Evolutionary conservation across 1,139 yeast species (phyloP).

Genomic region (Candida pseudoviswanathii): DNA sequence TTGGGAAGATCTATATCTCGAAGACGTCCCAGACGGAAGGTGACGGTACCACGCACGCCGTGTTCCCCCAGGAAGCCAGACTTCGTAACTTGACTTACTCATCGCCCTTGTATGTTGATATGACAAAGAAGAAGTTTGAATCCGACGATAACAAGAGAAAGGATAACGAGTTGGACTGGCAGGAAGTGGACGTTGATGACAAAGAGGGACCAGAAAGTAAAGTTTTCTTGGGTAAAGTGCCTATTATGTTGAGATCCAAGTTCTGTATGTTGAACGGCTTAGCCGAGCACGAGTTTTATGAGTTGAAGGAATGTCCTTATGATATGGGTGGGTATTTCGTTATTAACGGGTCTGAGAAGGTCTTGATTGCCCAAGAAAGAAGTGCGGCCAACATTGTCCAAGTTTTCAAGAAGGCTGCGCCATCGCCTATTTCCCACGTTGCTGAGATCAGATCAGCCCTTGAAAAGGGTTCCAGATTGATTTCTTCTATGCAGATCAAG

Average conservation of each 20-base stretch:
- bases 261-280: conserved; percentile 92
- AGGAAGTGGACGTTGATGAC: conserved; percentile 59
- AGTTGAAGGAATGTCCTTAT: conserved; percentile 96
- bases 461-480: conserved; percentile 94
- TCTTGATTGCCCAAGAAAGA: conserved; percentile 96
- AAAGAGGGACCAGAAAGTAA: conserved; percentile 67
- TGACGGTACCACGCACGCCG: conserved; percentile 98
- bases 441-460: conserved; percentile 97
- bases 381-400: conserved; percentile 98
- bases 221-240: conserved; percentile 94
- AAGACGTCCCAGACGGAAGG: conserved; percentile 99
- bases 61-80: conserved; percentile 98
- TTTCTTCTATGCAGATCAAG: conserved; percentile 92
- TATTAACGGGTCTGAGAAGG: conserved; percentile 97
- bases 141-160: conserved; percentile 69
- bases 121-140: conserved; percentile 86
- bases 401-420: conserved; percentile 97
- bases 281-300: conserved; percentile 93
- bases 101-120: conserved; percentile 93
- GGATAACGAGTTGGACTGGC: conserved; percentile 73
- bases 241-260: conserved; percentile 95
- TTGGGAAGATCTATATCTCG: conserved; percentile 94
- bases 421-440: conserved; percentile 92
- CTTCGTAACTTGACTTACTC: conserved; percentile 94
- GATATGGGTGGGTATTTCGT: conserved; percentile 99